Evolutionary conservation across 2,329 filamentous ascomycete species (phyloP).

Genomic region (Scytalidium sp.): DNA sequence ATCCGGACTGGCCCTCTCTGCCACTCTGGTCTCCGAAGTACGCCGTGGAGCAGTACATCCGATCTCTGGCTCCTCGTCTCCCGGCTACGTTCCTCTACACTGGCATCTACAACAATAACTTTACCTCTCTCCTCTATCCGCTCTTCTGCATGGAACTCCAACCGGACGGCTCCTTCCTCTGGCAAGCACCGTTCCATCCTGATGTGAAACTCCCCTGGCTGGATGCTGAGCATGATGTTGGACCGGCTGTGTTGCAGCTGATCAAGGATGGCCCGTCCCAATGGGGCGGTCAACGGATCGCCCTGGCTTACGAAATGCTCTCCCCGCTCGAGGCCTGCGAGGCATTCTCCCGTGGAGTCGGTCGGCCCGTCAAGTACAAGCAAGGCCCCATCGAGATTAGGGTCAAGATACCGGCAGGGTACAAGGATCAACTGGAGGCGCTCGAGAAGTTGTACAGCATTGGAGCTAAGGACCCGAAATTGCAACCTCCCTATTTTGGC

Average conservation of each 20-base stretch:
- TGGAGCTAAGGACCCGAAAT: conserved; percentile 42
- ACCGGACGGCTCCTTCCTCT: conserved; percentile 80
- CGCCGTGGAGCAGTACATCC: conserved; percentile 86
- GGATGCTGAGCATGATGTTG: conserved; percentile 94
- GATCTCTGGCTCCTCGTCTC: conserved; percentile 61
- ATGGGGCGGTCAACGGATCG: conserved; percentile 79
- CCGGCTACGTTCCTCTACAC: conserved; percentile 93
- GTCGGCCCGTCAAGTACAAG: conserved; percentile 74
- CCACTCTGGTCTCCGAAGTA: conserved; percentile 93
- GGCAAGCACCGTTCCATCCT: conserved; percentile 92
- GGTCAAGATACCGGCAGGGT: conserved; percentile 83
- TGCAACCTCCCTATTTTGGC: conserved; percentile 63
- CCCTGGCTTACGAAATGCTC: conserved; percentile 86
- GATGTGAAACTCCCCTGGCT: conserved; percentile 90
- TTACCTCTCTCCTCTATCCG: conserved; percentile 87
- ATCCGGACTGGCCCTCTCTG: conserved; percentile 72
- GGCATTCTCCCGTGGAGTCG: conserved; percentile 75
- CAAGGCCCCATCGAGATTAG: conserved; percentile 75
- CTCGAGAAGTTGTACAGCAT: conserved; percentile 55
- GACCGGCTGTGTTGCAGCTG: conserved; percentile 85
- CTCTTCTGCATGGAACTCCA: conserved; percentile 94
- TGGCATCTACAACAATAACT: conserved; percentile 99
- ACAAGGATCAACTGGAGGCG: conserved; percentile 79
- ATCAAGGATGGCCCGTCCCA: conserved; percentile 89
- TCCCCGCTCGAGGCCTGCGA: conserved; percentile 79